Base-by-base conservation (phyloP, 495 filamentous ascomycete species). In the Astrocystis sublimbata region DNA sequence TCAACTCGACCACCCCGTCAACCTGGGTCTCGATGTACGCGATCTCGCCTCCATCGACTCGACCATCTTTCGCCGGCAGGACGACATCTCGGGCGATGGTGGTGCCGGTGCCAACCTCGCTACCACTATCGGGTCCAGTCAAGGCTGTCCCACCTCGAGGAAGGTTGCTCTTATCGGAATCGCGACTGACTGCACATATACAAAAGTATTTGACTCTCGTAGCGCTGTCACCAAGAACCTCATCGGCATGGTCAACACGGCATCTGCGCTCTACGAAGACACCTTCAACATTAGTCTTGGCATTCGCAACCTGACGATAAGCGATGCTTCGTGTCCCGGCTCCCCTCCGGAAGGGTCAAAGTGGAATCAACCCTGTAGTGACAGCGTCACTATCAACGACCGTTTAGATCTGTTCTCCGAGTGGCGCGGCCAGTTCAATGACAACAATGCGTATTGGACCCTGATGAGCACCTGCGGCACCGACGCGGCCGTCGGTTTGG, bases 231-330 rank as follows among this genome's bases (percentile, higher is more conserved):
- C 83, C 47, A 52, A 81, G 33, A 96, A 93, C 72, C 79, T 98
- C 51, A 93, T 98, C 72, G 83, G 78, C 47, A 81, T 90, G 68
- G 88, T 98, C 64, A 97, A 96, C 77, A 80, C 86, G 17, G 94
- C 94, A 13, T 98, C 94, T 4, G 84, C 81, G 57, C 75, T 96
- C 3, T 98, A 90, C 67, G 96, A 98, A 76, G 84, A 80, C 57
- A 89, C 89, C 4, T 98, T 98, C 83, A 97, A 97, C 68, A 91
- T 98, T 65, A 90, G 92, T 0, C 85, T 98, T 24, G 94, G 92
- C 42, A 82, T 98, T 56, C 85, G 88, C 61, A 94, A 96, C 71
- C 72, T 98, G 58, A 89, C 91, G 15, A 84, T 98, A 58, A 88
- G 80, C 46, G 83, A 89, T 28, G 68, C 78, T 3, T 72, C 72